Base-by-base conservation (phyloP, 179 eudicot genomes). In the Camellia oleifera region DNA sequence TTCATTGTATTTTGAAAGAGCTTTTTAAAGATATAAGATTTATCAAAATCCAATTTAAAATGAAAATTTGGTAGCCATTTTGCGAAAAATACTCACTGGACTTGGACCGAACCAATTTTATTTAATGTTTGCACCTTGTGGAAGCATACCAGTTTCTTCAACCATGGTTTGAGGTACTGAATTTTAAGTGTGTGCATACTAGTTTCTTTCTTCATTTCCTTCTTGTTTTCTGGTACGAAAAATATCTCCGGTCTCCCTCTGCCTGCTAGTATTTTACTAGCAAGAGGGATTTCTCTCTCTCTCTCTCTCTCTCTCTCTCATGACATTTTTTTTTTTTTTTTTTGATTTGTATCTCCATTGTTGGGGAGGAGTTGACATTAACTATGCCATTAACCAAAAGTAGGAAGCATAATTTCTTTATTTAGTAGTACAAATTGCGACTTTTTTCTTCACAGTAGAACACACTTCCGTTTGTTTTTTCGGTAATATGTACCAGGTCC, bases 401-500 rank as follows among this genome's bases (percentile, higher is more conserved):
- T 58, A 14, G 9, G 60, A 56, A 52, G 48, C 79, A 64, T 1
- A 50, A 4, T 46, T 7, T 46, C 48, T 64, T 52, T 6, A 12
- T 75, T 68, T 11, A 14, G 57, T 57, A 3, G 50, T 17, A 14
- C 40, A 15, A 32, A 42, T 74, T 74, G 7, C 15, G 44, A 6
- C 50, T 4, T 44, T 48, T 7, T 77, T 26, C 26, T 56, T 40
- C 18, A 5, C 4, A 4, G 17, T 7, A 67, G 7, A 5, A 4
- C 11, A 46, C 15, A 70, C 8, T 4, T 42, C 32, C 9, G 17
- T 15, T 62, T 5, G 26, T 14, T 57, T 14, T 13, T 71, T 17
- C 60, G 77, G 61, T 63, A 13, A 40, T 74, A 4, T 26, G 7
- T 4, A 45, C 68, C 80, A 96, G 99, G 97, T 96, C 48, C 97